Percentiles rank a stretch among this genome's conserved stretches.
Evolutionary conservation across 2,329 filamentous ascomycete genomes (phyloP).

Genomic region (Dactylella cylindrospora): DNA sequence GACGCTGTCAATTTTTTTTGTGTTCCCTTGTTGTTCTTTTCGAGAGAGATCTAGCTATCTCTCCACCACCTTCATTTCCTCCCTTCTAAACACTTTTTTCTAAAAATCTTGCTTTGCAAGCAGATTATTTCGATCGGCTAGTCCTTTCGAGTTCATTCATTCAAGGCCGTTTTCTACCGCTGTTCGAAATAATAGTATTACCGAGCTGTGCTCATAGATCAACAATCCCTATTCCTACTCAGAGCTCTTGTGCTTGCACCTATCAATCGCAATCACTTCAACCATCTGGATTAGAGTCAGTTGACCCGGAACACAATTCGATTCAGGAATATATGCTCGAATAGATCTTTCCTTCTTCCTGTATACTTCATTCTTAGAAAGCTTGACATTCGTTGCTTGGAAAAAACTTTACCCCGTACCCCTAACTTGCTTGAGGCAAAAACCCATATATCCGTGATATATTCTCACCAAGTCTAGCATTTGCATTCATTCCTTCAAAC

Average conservation of each 20-base stretch:
- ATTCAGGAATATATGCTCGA: constrained; percentile 1
- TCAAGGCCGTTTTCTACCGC: constrained; percentile 10
- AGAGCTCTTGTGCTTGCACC: background rate
- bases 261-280: too few relatives aligned
- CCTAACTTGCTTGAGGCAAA: background rate
- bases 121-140: too few relatives aligned
- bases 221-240: background rate
- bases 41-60: constrained; percentile 33
- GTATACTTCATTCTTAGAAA: background rate
- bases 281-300: too few relatives aligned
- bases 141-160: constrained; percentile 33
- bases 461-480: background rate
- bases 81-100: constrained; percentile 6
- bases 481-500: background rate
- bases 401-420: background rate
- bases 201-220: constrained; percentile 17
- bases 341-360: background rate
- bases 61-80: constrained; percentile 24
- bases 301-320: too few relatives aligned
- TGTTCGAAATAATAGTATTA: background rate
- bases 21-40: constrained; percentile 7
- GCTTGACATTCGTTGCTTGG: background rate
- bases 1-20: background rate
- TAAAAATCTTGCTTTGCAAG: too few relatives aligned
- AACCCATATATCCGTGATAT: background rate